Conservation (phyloP, 768 basidiomycete species). For the Pleurotus cornucopiae region DNA sequence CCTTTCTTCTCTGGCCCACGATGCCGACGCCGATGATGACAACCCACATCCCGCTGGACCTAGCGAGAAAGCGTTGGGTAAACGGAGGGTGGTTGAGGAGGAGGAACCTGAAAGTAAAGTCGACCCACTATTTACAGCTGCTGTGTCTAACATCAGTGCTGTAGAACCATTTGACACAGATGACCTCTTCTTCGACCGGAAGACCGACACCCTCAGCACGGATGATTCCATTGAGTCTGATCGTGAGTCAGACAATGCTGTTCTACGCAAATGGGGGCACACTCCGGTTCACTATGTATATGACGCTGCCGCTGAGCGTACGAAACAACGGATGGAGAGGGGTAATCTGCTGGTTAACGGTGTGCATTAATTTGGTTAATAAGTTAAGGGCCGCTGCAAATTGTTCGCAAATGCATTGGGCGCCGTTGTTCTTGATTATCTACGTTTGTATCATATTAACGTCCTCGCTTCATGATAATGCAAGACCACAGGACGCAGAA, state of each 20-base stretch:
- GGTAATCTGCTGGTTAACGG: slow-evolving; percentile 38
- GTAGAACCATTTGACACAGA: slow-evolving; percentile 51
- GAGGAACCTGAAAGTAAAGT: slow-evolving; percentile 46
- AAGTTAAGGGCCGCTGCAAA: too few relatives aligned
- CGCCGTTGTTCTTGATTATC: slow-evolving; percentile 7
- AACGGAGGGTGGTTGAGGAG: slow-evolving; percentile 59
- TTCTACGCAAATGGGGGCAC: slow-evolving; percentile 33
- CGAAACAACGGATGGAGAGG: slow-evolving; percentile 52
- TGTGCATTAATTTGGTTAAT: slow-evolving; percentile 31
- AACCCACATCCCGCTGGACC: slow-evolving; percentile 47
- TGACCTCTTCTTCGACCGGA: slow-evolving; percentile 45
- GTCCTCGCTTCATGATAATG: not conserved
- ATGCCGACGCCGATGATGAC: slow-evolving; percentile 28
- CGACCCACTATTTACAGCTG: not conserved
- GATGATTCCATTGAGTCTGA: slow-evolving; percentile 20
- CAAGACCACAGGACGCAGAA: too few relatives aligned
- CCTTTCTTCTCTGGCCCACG: slow-evolving; percentile 11
- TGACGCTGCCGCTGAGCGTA: slow-evolving; percentile 86
- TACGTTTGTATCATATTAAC: slow-evolving; percentile 2
- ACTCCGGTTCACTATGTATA: slow-evolving; percentile 76
- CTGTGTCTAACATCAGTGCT: slow-evolving; percentile 2
- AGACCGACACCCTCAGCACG: slow-evolving; percentile 27
- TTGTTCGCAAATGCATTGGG: too few relatives aligned
- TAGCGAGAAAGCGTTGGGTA: slow-evolving; percentile 87
- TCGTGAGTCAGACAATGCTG: slow-evolving; percentile 50